Evolutionary conservation across 1,284 basidiomycete species (phyloP), one percentile per base, ranked within the genome.

Genomic region (Abortiporus biennis): DNA sequence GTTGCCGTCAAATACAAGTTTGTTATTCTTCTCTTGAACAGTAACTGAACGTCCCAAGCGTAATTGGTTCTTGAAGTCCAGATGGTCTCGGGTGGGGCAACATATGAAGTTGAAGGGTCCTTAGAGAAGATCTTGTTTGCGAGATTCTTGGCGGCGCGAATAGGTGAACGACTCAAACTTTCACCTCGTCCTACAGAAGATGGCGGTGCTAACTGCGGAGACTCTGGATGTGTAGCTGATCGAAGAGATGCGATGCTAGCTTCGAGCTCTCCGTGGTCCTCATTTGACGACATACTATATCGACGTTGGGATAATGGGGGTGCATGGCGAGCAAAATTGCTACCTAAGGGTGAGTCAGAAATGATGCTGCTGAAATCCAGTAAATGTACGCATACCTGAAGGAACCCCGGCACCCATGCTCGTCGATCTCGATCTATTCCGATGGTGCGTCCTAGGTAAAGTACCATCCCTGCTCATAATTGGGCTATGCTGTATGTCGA

Each of bases 21-120:
- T 1, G 90, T 90, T 46, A 98, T 92, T 49, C 86, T 75, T 47
- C 92, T 81, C 68, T 98, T 98, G 75, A 90, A 92, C 22, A 95
- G 73, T 40, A 97, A 76, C 29, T 92, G 81, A 15, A 86, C 79
- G 57, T 98, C 93, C 59, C 81, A 85, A 3, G 92, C 93, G 51
- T 91, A 93, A 62, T 92, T 86, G 35, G 80, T 78, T 47, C 76
- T 79, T 23, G 88, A 76, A 2, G 78, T 89, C 92, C 93, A 98
- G 15, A 92, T 72, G 9, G 71, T 76, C 38, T 76, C 74, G 12
- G 47, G 56, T 19, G 48, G 47, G 3, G 46, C 46, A 15, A 48
- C 46, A 2, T 64, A 53, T 6, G 78, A 76, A 0, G 70, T 63
- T 20, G 76, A 58, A 47, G 72, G 81, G 48, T 77, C 76, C 42